Base-by-base conservation (phyloP, 2,329 filamentous ascomycete species). In the Hypoxylon sp. region DNA sequence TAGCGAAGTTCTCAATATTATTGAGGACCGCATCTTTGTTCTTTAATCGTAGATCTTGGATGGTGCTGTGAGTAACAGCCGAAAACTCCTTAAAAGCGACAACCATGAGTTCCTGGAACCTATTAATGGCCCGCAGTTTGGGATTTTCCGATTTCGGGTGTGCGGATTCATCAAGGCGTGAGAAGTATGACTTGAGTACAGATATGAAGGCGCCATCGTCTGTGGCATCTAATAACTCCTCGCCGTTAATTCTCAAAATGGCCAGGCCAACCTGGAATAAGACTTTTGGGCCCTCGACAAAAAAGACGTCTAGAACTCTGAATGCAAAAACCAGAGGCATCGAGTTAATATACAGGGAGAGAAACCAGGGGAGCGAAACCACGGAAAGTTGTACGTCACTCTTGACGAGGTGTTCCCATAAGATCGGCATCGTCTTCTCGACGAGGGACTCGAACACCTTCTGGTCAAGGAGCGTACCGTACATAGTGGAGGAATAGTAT, bases 401-500 rank as follows among this genome's bases (percentile, higher is more conserved):
- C 80, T 96, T 97, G 70, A 94, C 91, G n/a, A 99, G 87, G 75
- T 99, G 96, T 20, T 98, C 95, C 94, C 96, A 99, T 14, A 99
- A 86, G 62, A 99, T 91, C 1, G 96, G 96, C 94, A 99, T 98
- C 1, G 96, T 99, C 81, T 93, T 96, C 78, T 99, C 96, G n/a
- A 99, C 96, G 3, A 99, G 84, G 2, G 92, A 96, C 80, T 99
- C 96, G 73, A 99, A 99, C 12, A 99, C 96, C 71, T 96, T 93
- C 75, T 99, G 96, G 75, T 99, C 96, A 38, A 99, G 86, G 4
- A 99, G 84, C 0, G 96, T 99, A 71, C 96, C 96, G 79, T 99
- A 99, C 96, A 99, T 99, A 70, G 96, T 99, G 16, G 92, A 96
- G 4, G 95, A 98, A 79, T 99, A 99, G 81, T 99, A 99, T 3